Conservation (phyloP, 495 filamentous ascomycete genomes). For the Aspergillus campestris region DNA sequence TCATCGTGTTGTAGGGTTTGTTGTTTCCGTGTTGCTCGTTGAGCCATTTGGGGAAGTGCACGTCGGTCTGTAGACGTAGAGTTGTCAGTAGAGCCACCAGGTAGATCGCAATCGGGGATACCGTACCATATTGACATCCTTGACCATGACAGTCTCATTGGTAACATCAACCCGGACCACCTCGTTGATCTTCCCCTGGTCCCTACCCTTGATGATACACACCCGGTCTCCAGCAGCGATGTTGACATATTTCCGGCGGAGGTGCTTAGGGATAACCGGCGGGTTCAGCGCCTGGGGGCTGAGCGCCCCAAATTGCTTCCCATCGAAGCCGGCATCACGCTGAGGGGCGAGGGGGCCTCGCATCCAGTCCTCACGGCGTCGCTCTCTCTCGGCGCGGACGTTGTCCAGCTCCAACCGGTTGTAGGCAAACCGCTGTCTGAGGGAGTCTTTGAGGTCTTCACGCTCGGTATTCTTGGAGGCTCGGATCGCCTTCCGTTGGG, state of each 20-base stretch:
- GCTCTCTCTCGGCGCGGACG: constrained; percentile 21
- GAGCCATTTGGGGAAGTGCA: constrained; percentile 48
- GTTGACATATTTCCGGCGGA: constrained; percentile 50
- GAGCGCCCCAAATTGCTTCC: constrained; percentile 42
- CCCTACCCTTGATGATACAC: constrained; percentile 63
- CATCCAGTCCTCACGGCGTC: constrained; percentile 61
- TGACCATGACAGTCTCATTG: constrained; percentile 50
- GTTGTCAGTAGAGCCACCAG: neutral
- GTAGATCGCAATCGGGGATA: neutral
- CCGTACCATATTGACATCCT: constrained; percentile 61
- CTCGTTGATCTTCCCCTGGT: constrained; percentile 72
- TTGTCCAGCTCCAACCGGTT: constrained; percentile 25
- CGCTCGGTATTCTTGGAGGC: constrained; percentile 29
- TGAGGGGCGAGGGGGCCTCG: constrained; percentile 68
- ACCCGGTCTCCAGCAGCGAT: constrained; percentile 67
- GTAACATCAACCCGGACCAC: constrained; percentile 50
- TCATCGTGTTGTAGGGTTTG: constrained; percentile 34
- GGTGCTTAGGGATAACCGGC: constrained; percentile 30
- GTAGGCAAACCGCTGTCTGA: constrained; percentile 24
- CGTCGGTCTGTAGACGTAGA: constrained; percentile 41
- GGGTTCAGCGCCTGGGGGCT: constrained; percentile 28
- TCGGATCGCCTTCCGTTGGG: constrained; percentile 37
- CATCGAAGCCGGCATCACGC: constrained; percentile 50
- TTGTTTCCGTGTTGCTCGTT: constrained; percentile 29
- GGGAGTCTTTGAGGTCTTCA: constrained; percentile 22